phyloP scores from a whole-genome alignment of 1,284 basidiomycete species.

The Sanguinoderma infundibulare region DNA sequence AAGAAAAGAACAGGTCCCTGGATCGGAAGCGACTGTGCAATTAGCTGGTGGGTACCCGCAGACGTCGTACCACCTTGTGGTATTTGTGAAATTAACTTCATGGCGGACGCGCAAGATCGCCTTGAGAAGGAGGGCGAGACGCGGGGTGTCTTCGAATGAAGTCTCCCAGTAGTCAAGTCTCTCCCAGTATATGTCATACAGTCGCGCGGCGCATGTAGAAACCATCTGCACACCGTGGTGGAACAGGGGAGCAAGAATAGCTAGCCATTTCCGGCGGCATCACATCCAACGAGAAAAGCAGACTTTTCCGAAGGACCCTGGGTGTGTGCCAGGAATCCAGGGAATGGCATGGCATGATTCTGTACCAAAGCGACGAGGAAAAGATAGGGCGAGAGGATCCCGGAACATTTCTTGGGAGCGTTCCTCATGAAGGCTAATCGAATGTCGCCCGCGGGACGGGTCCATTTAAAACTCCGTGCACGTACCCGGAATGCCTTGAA shows the following conservation, averaged over 20 bases:
- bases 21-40: neutral
- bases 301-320: too few relatives aligned
- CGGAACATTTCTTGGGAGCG: neutral
- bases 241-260: neutral
- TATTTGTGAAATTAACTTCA: neutral
- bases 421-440: neutral
- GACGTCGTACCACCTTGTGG: neutral
- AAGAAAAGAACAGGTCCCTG: neutral
- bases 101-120: neutral
- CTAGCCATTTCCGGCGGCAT: neutral
- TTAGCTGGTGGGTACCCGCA: neutral
- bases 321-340: neutral
- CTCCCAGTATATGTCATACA: too few relatives aligned
- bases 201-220: neutral
- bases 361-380: neutral
- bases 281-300: neutral
- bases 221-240: neutral
- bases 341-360: neutral
- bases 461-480: neutral
- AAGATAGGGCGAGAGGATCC: neutral
- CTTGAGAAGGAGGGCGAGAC: neutral
- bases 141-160: too few relatives aligned
- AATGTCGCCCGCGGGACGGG: neutral
- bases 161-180: too few relatives aligned
- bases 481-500: slow-evolving; percentile 13